Evolutionary conservation across 164 flowering plant genomes (phyloP).

Genomic region (Stephania yunnanensis): DNA sequence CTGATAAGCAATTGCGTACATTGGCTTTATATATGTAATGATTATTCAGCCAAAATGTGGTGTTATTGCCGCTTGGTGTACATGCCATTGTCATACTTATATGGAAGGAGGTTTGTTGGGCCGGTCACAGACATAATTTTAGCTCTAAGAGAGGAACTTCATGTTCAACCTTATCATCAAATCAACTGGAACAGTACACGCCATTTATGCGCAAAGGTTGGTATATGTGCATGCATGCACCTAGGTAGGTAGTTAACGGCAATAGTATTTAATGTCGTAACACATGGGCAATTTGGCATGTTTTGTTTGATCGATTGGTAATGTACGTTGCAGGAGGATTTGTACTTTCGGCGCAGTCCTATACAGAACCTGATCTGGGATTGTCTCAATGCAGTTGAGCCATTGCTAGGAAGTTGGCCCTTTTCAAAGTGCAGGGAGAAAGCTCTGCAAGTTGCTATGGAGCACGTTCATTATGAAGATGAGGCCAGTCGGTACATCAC

Average conservation of each 20-base stretch:
- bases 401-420: conserved; percentile 35
- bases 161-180: conserved; percentile 29
- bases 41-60: conserved; percentile 29
- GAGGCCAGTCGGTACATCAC: conserved; percentile 29
- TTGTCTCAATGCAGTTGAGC: conserved; percentile 27
- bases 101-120: conserved; percentile 46
- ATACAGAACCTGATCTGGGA: conserved; percentile 33
- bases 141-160: conserved; percentile 38
- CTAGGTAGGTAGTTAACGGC: too few relatives aligned
- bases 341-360: conserved; percentile 33
- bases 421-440: conserved; percentile 26
- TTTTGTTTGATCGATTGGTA: background rate
- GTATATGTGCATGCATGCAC: background rate
- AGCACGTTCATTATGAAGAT: conserved; percentile 36
- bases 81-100: conserved; percentile 34
- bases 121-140: conserved; percentile 27
- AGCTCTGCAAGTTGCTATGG: conserved; percentile 22
- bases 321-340: conserved; percentile 29
- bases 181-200: conserved; percentile 45
- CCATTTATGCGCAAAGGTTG: conserved; percentile 40
- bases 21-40: background rate
- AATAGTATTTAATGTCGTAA: background rate
- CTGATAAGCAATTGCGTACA: background rate
- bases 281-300: background rate
- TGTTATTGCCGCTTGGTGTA: conserved; percentile 29